Evolutionary conservation across 202 grass and related monocot species (phyloP).

Genomic region (Saccharum hybrid): DNA sequence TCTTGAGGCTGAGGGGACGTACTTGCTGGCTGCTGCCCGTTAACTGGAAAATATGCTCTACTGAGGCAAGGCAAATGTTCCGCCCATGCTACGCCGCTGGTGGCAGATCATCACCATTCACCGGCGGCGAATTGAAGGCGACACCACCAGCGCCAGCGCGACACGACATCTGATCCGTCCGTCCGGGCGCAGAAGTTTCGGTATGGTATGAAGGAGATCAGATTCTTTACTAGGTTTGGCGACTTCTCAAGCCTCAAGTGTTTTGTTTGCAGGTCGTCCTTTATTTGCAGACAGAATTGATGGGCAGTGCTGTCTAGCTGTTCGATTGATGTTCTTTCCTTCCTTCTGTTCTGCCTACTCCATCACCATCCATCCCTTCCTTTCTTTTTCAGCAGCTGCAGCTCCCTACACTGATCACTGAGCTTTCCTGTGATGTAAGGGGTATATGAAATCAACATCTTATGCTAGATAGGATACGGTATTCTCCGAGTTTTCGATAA

Average conservation of each 20-base stretch:
- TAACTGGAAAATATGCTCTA: conserved; percentile 50
- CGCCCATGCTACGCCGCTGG: conserved; percentile 36
- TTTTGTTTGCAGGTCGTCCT: conserved; percentile 25
- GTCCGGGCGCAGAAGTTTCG: background rate
- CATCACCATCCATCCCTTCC: too few species aligned
- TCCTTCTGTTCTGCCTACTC: background rate
- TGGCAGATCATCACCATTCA: conserved; percentile 27
- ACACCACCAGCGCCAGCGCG: background rate
- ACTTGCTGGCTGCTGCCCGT: background rate
- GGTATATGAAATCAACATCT: conserved; percentile 31
- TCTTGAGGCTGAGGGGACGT: background rate
- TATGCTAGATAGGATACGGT: background rate
- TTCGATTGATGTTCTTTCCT: background rate
- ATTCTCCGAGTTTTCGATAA: conserved; percentile 19
- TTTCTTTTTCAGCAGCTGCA: background rate
- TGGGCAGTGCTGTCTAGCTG: conserved; percentile 48
- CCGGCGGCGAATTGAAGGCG: background rate
- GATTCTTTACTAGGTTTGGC: conserved; percentile 55
- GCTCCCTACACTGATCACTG: background rate
- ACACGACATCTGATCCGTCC: too few species aligned
- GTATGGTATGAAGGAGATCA: conserved; percentile 39
- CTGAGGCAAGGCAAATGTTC: background rate
- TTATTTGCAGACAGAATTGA: conserved; percentile 31
- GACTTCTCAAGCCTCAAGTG: conserved; percentile 30
- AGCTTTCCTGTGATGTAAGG: background rate